Conservation (phyloP, 768 basidiomycete genomes). For the Mycena chlorophos region DNA sequence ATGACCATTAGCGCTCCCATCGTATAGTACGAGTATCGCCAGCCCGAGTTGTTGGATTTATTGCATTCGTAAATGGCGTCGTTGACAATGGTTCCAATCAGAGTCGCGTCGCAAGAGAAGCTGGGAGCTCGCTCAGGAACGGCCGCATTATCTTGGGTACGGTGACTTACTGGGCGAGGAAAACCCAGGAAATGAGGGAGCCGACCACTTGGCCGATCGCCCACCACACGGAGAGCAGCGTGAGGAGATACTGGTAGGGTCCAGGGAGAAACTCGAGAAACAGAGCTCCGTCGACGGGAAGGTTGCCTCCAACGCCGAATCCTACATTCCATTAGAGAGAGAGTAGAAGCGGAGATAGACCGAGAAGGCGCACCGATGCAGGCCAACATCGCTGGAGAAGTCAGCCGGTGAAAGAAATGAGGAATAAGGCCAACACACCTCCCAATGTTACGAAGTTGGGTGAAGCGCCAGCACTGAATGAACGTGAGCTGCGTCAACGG, state of each 20-base stretch:
- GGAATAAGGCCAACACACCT: constrained; percentile 2
- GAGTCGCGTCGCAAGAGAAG: constrained; percentile 37
- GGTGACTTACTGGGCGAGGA: constrained; percentile 43
- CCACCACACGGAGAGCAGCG: constrained; percentile 63
- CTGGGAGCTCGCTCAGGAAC: neutral
- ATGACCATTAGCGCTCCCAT: constrained; percentile 62
- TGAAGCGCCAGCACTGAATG: constrained; percentile 43
- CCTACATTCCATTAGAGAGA: constrained; percentile 41
- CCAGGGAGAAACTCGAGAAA: constrained; percentile 61
- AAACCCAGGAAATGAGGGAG: constrained; percentile 55
- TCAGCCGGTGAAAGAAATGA: neutral
- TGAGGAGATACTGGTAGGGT: constrained; percentile 58
- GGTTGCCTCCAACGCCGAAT: constrained; percentile 56
- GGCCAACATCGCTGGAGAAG: constrained; percentile 15
- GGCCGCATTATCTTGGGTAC: constrained; percentile 15
- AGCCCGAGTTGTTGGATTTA: constrained; percentile 49
- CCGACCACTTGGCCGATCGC: constrained; percentile 29
- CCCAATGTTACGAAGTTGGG: constrained; percentile 44
- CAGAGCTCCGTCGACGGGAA: constrained; percentile 60
- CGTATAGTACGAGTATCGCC: constrained; percentile 59
- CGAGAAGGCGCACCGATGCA: constrained; percentile 12
- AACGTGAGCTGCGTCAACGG: neutral
- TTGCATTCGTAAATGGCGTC: constrained; percentile 34
- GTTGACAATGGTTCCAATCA: constrained; percentile 49
- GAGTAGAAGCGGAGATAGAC: neutral